Evolutionary conservation across 1,139 yeast genomes (phyloP).

Genomic region (Pichia sp.): DNA sequence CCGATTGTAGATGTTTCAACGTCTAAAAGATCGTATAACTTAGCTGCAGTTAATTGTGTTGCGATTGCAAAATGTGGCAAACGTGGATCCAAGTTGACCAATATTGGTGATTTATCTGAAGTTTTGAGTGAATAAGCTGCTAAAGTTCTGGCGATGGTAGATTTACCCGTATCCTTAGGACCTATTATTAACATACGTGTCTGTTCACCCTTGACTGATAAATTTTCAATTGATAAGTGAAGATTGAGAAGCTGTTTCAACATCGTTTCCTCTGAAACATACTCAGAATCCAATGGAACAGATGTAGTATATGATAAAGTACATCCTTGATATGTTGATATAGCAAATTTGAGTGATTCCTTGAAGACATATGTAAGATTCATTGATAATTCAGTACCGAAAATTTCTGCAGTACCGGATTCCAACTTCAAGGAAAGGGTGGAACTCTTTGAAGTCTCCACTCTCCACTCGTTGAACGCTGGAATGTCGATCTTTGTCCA

Average conservation of each 20-base stretch:
- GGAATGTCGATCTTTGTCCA: slow-evolving; percentile 34
- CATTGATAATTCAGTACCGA: slow-evolving; percentile 87
- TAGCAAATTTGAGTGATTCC: slow-evolving; percentile 55
- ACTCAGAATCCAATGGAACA: slow-evolving; percentile 43
- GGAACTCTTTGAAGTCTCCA: slow-evolving; percentile 65
- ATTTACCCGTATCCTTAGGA: slow-evolving; percentile 70
- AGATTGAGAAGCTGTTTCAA: slow-evolving; percentile 45
- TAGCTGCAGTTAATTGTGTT: slow-evolving; percentile 71
- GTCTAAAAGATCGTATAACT: slow-evolving; percentile 38
- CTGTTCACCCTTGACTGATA: slow-evolving; percentile 25
- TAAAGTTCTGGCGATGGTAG: slow-evolving; percentile 68
- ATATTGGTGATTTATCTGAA: slow-evolving; percentile 56
- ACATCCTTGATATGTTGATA: slow-evolving; percentile 63
- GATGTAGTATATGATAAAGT: slow-evolving; percentile 42
- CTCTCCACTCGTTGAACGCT: slow-evolving; percentile 74
- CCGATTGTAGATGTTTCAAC: slow-evolving; percentile 77
- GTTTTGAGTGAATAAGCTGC: slow-evolving; percentile 70
- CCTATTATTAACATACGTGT: slow-evolving; percentile 62
- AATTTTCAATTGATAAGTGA: slow-evolving; percentile 70
- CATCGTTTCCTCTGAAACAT: slow-evolving; percentile 64
- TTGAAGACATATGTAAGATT: slow-evolving; percentile 61
- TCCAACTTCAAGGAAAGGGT: slow-evolving; percentile 54
- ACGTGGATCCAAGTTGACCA: slow-evolving; percentile 81
- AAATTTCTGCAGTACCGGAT: slow-evolving; percentile 81
- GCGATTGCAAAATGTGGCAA: slow-evolving; percentile 82